These are phyloP conservation scores for Suillus subluteus DNA, from an alignment of 768 basidiomycete genomes.

Conservation along the genomic window DNA sequence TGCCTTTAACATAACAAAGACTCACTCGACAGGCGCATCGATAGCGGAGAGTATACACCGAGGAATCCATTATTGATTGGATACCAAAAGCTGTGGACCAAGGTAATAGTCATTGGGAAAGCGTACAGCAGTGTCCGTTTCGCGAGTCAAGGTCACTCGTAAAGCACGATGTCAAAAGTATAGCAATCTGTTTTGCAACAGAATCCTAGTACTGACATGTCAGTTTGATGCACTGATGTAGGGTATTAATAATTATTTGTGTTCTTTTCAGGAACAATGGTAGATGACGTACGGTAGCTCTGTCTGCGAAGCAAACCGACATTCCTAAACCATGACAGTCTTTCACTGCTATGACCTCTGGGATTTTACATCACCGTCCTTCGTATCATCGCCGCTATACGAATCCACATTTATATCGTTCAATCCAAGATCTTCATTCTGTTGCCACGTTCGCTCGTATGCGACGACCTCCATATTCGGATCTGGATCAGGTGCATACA, in stretches of 20 bases:
- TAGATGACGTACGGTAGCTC: neutral
- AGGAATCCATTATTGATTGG: neutral
- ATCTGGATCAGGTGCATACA: constrained; percentile 96
- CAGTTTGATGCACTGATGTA: neutral
- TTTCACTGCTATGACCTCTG: constrained; percentile 11
- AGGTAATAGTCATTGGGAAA: neutral
- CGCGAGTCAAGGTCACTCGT: neutral
- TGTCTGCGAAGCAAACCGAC: neutral
- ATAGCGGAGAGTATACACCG: neutral
- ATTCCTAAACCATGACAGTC: too few relatives aligned
- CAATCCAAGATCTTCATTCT: constrained; percentile 94
- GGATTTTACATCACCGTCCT: constrained; percentile 1
- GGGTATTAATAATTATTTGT: neutral
- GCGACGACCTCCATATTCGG: constrained; percentile 85
- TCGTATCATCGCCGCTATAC: constrained; percentile 14
- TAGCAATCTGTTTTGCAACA: neutral
- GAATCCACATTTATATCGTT: constrained; percentile 84
- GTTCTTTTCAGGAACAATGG: neutral
- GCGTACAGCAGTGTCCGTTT: neutral
- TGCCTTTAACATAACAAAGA: neutral
- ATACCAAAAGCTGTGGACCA: neutral
- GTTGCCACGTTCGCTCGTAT: constrained; percentile 85
- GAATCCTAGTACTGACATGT: neutral
- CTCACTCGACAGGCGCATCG: neutral
- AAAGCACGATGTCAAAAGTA: neutral